Evolutionary conservation across 2,329 filamentous ascomycete genomes (phyloP), one percentile per base, ranked within the genome.

Genomic region (Curvularia sp.): DNA sequence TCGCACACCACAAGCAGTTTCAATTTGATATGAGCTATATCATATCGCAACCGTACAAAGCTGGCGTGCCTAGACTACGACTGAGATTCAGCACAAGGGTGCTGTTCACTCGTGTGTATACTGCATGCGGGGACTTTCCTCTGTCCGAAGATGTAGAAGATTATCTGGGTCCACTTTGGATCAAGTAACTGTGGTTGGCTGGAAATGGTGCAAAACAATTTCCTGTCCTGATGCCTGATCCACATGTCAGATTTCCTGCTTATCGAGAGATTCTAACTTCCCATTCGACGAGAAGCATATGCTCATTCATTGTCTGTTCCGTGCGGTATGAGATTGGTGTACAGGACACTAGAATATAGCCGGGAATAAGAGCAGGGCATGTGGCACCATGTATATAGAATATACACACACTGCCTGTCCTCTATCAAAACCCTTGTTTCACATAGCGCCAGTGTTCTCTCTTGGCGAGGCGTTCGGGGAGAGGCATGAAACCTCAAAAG

Each of bases 401-500:
- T 9, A 42, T n/a, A 47, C n/a, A 42, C 27, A 47, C n/a, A n/a
- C 5, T 10, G 42, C 10, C n/a, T 49, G 32, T 13, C 47, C 39
- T 12, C 4, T 38, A 8, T 19, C 23, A 15, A 9, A 9, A 38
- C 32, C 10, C 32, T 21, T 19, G 47, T 49, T 39, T 49, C 47
- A 49, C 34, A 49, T 28, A 27, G 47, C 34, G 47, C 47, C 23
- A 15, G 34, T n/a, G 19, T 39, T 27, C 23, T 49, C n/a, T 15
- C 15, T 7, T 27, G 13, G 15, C 34, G 27, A 49, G 34, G 15
- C 21, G 21, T 15, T 25, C n/a, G 32, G 32, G 32, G 21, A 36
- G 34, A 15, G 25, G 15, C 34, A 19, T 28, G 30, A 49, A 39
- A 49, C 47, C 23, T 12, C 10, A 7, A n/a, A 21, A 18, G 34